These are phyloP conservation scores for Adenanthera pavonina DNA, from an alignment of 306 rosid species.

Conservation along the genomic window DNA sequence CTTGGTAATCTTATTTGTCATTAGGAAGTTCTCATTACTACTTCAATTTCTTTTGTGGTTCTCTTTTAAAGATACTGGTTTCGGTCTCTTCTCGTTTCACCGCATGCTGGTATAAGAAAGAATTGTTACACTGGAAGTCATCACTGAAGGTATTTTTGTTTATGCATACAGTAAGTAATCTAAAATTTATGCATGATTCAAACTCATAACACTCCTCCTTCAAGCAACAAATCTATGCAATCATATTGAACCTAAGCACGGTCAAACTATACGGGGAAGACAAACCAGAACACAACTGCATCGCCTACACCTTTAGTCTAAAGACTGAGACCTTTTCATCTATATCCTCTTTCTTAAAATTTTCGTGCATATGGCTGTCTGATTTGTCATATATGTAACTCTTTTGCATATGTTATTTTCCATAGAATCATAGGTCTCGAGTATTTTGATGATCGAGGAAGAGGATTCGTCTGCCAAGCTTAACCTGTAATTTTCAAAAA, in stretches of 20 bases:
- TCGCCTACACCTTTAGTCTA: too few species aligned
- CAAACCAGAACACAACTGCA: too few species aligned
- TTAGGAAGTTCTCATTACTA: not conserved
- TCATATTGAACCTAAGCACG: not conserved
- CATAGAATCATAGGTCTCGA: too few species aligned
- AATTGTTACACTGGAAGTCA: slow-evolving; percentile 5
- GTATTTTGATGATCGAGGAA: not conserved
- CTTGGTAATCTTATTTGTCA: slow-evolving; percentile 94
- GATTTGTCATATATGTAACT: not conserved
- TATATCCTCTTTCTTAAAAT: too few species aligned
- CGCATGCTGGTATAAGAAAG: slow-evolving; percentile 16
- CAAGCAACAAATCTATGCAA: not conserved
- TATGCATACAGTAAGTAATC: not conserved
- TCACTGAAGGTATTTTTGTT: slow-evolving; percentile 44
- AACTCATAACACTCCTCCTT: not conserved
- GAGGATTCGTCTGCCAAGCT: not conserved
- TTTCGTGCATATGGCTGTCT: not conserved
- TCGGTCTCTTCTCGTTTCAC: slow-evolving; percentile 26
- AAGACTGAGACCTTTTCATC: not conserved
- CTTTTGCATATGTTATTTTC: not conserved
- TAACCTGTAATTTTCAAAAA: not conserved
- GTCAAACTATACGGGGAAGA: not conserved
- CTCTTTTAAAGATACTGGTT: slow-evolving; percentile 1
- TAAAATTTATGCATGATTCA: not conserved
- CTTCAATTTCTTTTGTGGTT: not conserved